phyloP scores from a whole-genome alignment of 2,329 filamentous ascomycete genomes.

The Diaporthe sp. region DNA sequence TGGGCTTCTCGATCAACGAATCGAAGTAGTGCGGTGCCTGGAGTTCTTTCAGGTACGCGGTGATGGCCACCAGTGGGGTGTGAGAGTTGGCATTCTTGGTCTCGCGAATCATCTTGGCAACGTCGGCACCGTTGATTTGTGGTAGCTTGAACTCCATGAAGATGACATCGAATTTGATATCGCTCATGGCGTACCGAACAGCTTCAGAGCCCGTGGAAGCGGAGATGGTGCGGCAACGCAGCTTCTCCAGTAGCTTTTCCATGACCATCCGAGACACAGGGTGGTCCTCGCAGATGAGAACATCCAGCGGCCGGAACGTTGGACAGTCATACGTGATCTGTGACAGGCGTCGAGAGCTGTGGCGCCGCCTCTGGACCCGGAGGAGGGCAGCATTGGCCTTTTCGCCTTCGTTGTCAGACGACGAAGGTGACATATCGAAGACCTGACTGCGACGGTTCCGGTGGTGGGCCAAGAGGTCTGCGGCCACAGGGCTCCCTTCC shows the following conservation, averaged over 20 bases:
- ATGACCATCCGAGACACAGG: constrained; percentile 98
- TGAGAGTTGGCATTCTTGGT: constrained; percentile 95
- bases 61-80: constrained; percentile 96
- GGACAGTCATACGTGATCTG: constrained; percentile 91
- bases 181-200: constrained; percentile 92
- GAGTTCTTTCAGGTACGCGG: constrained; percentile 97
- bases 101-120: constrained; percentile 97
- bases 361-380: constrained; percentile 92
- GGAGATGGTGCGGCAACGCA: constrained; percentile 93
- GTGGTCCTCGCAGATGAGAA: constrained; percentile 97
- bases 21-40: constrained; percentile 97
- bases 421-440: constrained; percentile 96
- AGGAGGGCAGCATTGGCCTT: constrained; percentile 87
- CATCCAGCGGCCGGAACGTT: constrained; percentile 89
- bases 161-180: constrained; percentile 98
- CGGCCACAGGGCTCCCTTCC: constrained; percentile 83
- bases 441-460: constrained; percentile 94
- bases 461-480: constrained; percentile 79
- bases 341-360: constrained; percentile 94
- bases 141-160: constrained; percentile 98
- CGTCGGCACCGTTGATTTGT: constrained; percentile 93
- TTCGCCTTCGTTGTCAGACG: constrained; percentile 96
- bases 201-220: constrained; percentile 93
- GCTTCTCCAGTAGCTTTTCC: constrained; percentile 96
- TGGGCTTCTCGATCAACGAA: constrained; percentile 94